Conservation (phyloP, 805 yeast species). For the Myxozyma kluyveri region DNA sequence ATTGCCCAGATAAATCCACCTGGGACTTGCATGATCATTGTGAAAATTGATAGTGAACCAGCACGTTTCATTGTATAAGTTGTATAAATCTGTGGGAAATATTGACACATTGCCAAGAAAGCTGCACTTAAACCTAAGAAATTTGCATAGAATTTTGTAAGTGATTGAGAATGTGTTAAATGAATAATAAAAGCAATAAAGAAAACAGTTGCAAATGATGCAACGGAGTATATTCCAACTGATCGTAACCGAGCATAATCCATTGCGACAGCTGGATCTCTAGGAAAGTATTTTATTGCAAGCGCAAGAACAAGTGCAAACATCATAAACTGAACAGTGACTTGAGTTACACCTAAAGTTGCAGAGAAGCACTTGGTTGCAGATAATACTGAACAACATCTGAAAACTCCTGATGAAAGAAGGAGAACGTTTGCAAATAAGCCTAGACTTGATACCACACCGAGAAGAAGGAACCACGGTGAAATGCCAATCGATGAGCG, state of each 20-base stretch:
- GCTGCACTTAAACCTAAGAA: constrained; percentile 66
- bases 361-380: constrained; percentile 63
- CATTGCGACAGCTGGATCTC: neutral
- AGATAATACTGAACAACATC: constrained; percentile 51
- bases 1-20: constrained; percentile 81
- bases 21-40: constrained; percentile 86
- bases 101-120: constrained; percentile 62
- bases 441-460: constrained; percentile 65
- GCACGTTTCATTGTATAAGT: constrained; percentile 69
- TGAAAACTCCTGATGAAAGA: constrained; percentile 57
- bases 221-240: constrained; percentile 38
- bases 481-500: constrained; percentile 75
- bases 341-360: constrained; percentile 64
- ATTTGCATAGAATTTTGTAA: constrained; percentile 42
- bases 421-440: constrained; percentile 65
- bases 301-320: constrained; percentile 48
- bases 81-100: constrained; percentile 73
- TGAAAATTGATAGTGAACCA: constrained; percentile 72
- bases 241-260: constrained; percentile 12
- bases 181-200: constrained; percentile 36
- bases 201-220: constrained; percentile 41
- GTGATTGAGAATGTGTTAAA: neutral
- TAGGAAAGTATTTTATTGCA: constrained; percentile 18
- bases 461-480: constrained; percentile 66
- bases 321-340: constrained; percentile 59